Conservation (phyloP, 495 filamentous ascomycete genomes). For the Glutinoglossum americanum region DNA sequence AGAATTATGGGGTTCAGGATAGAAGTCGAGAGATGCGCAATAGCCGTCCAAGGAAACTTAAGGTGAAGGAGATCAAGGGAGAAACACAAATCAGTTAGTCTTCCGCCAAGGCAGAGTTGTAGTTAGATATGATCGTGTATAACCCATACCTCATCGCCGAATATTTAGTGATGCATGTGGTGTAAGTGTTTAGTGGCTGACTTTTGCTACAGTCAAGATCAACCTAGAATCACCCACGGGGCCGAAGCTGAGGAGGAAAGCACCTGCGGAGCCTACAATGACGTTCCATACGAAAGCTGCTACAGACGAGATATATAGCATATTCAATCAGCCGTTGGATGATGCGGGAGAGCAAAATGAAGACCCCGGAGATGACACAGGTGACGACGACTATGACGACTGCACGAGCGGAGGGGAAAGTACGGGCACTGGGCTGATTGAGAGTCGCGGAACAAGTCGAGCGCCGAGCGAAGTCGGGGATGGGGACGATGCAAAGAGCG, state of each 20-base stretch:
- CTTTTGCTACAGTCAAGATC: conserved; percentile 45
- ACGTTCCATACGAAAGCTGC: conserved; percentile 88
- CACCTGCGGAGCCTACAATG: conserved; percentile 73
- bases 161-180: neutral
- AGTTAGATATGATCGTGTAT: neutral
- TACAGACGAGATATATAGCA: conserved; percentile 88
- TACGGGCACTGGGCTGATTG: conserved; percentile 51
- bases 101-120: neutral
- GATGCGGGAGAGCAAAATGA: conserved; percentile 18
- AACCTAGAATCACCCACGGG: conserved; percentile 73
- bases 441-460: conserved; percentile 33
- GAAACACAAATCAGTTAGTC: conserved; percentile 67
- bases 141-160: neutral
- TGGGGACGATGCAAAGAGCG: conserved; percentile 31
- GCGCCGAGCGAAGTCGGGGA: conserved; percentile 29
- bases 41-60: conserved; percentile 38
- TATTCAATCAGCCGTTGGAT: conserved; percentile 82
- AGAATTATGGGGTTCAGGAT: conserved; percentile 13
- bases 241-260: conserved; percentile 54
- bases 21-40: conserved; percentile 17
- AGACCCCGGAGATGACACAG: conserved; percentile 33
- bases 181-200: neutral
- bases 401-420: conserved; percentile 70
- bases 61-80: conserved; percentile 48
- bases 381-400: conserved; percentile 38